Conservation (phyloP, 179 eudicot genomes). For the Amaranthus tricolor region DNA sequence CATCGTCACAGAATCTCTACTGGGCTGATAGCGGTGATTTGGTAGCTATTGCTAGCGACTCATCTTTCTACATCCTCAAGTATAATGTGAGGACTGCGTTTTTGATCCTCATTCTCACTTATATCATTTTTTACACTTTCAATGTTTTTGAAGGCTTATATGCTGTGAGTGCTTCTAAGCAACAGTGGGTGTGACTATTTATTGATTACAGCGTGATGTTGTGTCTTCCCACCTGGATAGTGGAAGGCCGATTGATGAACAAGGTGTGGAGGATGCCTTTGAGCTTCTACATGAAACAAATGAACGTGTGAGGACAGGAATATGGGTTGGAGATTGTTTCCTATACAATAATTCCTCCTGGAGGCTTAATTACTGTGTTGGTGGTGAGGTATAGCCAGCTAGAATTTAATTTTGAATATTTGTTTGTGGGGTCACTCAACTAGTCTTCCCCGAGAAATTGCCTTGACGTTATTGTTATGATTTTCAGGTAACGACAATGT, state of each 20-base stretch:
- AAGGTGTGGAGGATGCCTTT: slow-evolving; percentile 94
- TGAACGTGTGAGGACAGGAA: slow-evolving; percentile 92
- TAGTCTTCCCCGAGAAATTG: slow-evolving; percentile 2
- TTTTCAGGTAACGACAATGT: slow-evolving; percentile 90
- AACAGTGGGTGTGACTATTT: slow-evolving; percentile 6
- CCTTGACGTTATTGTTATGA: slow-evolving; percentile 8
- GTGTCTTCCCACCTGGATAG: slow-evolving; percentile 82
- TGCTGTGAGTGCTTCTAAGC: not conserved
- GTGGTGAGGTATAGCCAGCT: slow-evolving; percentile 77
- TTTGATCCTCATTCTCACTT: not conserved
- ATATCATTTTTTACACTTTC: not conserved
- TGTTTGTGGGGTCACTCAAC: not conserved
- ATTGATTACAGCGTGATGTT: slow-evolving; percentile 69
- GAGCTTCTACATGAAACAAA: slow-evolving; percentile 93
- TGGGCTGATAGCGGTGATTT: slow-evolving; percentile 99
- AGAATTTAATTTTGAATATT: not conserved
- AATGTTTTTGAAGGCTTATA: not conserved
- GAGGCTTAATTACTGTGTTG: slow-evolving; percentile 98
- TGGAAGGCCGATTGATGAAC: slow-evolving; percentile 80
- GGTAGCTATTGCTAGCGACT: slow-evolving; percentile 93
- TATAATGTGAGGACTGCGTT: slow-evolving; percentile 61
- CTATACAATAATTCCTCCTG: slow-evolving; percentile 90
- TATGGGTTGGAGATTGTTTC: slow-evolving; percentile 99
- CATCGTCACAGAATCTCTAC: slow-evolving; percentile 67
- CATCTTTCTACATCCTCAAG: slow-evolving; percentile 92